Percentiles rank a stretch among this genome's conserved stretches.
Evolutionary conservation across 2,329 filamentous ascomycete genomes (phyloP).

Genomic region (Fusarium graminum): DNA sequence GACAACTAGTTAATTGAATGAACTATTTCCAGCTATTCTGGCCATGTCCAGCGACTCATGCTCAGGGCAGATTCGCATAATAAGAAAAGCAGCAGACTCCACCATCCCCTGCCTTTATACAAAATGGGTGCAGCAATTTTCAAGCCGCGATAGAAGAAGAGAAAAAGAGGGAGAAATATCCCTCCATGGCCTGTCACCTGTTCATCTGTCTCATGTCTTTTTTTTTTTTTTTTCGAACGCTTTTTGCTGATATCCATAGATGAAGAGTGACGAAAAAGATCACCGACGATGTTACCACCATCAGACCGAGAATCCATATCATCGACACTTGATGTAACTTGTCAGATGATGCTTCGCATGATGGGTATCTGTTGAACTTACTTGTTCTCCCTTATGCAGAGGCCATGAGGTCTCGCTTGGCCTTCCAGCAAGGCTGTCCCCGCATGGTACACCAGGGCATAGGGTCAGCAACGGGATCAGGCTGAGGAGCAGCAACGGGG

Average conservation of each 20-base stretch:
- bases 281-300: conserved; percentile 12
- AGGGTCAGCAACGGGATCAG: conserved; percentile 34
- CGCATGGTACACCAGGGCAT: conserved; percentile 53
- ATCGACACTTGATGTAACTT: conserved; percentile 8
- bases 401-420: conserved; percentile 52
- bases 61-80: conserved; percentile 31
- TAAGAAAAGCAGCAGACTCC: conserved; percentile 41
- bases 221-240: conserved; percentile 19
- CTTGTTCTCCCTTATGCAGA: conserved; percentile 48
- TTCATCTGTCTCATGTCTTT: conserved; percentile 23
- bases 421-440: conserved; percentile 58
- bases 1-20: conserved; percentile 40
- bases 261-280: conserved; percentile 24
- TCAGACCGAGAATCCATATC: conserved; percentile 14
- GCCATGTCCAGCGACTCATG: conserved; percentile 36
- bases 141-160: conserved; percentile 15
- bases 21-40: conserved; percentile 34
- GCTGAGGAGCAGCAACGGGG: conserved; percentile 50
- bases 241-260: conserved; percentile 23
- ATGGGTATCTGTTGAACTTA: conserved; percentile 12
- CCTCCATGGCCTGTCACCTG: conserved; percentile 27
- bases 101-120: conserved; percentile 41
- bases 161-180: conserved; percentile 25
- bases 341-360: conserved; percentile 10
- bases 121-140: conserved; percentile 25